Base-by-base conservation (phyloP, 129 eudicot species). In the Tagetes patula region DNA sequence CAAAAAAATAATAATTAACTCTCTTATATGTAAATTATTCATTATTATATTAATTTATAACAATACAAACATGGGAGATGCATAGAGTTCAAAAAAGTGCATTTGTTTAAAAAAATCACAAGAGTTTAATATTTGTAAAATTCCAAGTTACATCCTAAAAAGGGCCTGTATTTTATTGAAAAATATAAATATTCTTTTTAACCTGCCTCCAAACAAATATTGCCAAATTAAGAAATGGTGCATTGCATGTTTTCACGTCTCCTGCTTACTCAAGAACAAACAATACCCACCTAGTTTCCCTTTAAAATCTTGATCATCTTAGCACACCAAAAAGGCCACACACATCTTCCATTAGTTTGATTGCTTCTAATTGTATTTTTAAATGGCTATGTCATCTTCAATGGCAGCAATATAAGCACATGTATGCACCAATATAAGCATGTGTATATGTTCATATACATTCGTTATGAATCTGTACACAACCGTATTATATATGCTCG, bases 171-270 rank as follows among this genome's bases (percentile, higher is more conserved):
- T 6, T 37, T 73, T 30, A 12, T 31, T 30, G 2, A 72, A 38
- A 20, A 62, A 5, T 67, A 64, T 62, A 20, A 20, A 20, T 20
- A 20, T 20, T 20, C 75, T 58, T 64, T 38, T 10, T 1, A 56
- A 8, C 8, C 31, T 67, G 73, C 77, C 58, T 49, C 80, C 82
- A 77, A 73, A 60, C 61, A 73, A 42, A 73, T 61, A 52, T 77
- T 12, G 68, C 65, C 85, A 67, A 77, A 69, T 48, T n/a, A 60
- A 58, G 72, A 74, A 70, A 27, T 56, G 50, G 67, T 20, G 27
- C 27, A 20, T 64, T 67, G 27, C 38, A 4, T 54, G 33, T 53
- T 49, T 82, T 48, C 43, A 33, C 72, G 85, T 69, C 84, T 32
- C n/a, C 47, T 55, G 53, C 50, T 64, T n/a, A 66, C 60, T 54